Percentiles rank a stretch among this genome's conserved stretches.
These are phyloP conservation scores for Kurtzmaniella quercitrusa DNA, from an alignment of 1,139 yeast genomes.

Conservation along the genomic window DNA sequence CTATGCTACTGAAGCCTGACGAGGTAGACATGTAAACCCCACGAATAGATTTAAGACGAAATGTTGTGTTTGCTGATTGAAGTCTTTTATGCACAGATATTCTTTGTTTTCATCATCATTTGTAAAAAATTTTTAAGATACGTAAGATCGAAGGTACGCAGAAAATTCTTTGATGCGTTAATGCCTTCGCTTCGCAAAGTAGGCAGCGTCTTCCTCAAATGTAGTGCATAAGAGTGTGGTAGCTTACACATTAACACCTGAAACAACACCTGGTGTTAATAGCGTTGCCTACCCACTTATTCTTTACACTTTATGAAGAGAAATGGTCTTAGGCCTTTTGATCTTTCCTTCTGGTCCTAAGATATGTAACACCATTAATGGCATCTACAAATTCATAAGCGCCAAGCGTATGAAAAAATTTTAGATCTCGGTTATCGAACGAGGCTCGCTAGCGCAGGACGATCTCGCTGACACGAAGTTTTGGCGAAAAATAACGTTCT, in stretches of 20 bases:
- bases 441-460: slow-evolving; percentile 1
- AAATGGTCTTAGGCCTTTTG: no score
- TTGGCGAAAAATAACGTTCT: neutral
- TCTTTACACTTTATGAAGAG: neutral
- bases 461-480: neutral
- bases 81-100: neutral
- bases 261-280: neutral
- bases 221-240: neutral
- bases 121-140: neutral
- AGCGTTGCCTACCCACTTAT: neutral
- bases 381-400: neutral
- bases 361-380: neutral
- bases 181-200: neutral
- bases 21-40: neutral
- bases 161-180: neutral
- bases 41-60: neutral
- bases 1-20: neutral
- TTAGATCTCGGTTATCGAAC: neutral
- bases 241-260: neutral
- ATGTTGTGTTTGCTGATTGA: neutral
- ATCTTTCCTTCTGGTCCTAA: no score
- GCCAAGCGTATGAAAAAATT: neutral
- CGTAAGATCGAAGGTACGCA: neutral
- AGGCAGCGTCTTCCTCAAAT: neutral
- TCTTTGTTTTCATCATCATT: neutral